Base-by-base conservation (phyloP, 164 flowering plant species). In the Aristolochia fimbriata region DNA sequence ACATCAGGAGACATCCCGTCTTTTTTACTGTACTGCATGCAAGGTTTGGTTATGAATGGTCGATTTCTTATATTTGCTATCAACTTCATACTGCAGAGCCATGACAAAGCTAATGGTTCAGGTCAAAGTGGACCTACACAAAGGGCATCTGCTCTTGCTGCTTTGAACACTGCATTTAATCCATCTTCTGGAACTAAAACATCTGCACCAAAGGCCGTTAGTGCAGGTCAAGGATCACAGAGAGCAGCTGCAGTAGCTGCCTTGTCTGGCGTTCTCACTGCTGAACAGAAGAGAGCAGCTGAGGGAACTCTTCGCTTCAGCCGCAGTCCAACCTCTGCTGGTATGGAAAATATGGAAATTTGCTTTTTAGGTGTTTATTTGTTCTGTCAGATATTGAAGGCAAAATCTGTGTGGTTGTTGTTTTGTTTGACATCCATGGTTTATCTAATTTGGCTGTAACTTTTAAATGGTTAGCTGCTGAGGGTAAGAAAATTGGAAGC, bases 191-290 rank as follows among this genome's bases (percentile, higher is more conserved):
- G 66, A 56, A 37, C 68, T 20, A 87, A 71, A 75, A 53, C 51
- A 46, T 23, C 84, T 55, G 57, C 73, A 56, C 47, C 80, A 20
- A 82, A 70, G 71, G 60, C 81, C 58, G 63, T 79, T 56, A 66
- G 70, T 2, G 8, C 62, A 21, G 57, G 80, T 64, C 83, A 72
- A 57, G 98, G 92, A 37, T 85, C 98, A 60, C 98, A 93, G 66
- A 86, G 98, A 80, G 98, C 98, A 60, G 99, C 99, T 69, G 99
- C 99, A 23, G 87, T 93, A 47, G 97, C 99, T 65, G 97, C 99
- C 66, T 84, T 93, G 63, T 93, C 99, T 7, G 51, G 67, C 16
- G 92, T 87, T 68, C 92, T 93, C 51, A 90, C 88, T 52, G 97
- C 91, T 50, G 97, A 93, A 71, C 83, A 79, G 77, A 87, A 78